Evolutionary conservation across 2,329 filamentous ascomycete genomes (phyloP).

Genomic region (Akanthomyces uredinophilus): DNA sequence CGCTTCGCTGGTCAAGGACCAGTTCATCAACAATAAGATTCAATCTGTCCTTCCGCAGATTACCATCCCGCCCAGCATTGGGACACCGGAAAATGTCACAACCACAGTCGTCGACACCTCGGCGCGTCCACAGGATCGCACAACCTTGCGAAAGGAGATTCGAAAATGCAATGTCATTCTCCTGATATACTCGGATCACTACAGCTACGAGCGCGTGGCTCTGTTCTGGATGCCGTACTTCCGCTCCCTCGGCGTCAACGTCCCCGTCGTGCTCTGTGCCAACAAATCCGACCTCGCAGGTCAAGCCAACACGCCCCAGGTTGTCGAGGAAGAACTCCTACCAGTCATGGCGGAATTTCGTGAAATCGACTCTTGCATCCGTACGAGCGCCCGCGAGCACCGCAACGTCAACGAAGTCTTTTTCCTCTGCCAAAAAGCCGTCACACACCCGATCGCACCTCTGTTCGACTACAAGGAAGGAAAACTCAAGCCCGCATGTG

Average conservation of each 20-base stretch:
- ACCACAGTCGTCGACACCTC: slow-evolving; percentile 98
- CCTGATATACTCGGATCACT: slow-evolving; percentile 95
- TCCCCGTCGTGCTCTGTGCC: slow-evolving; percentile 91
- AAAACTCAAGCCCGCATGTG: slow-evolving; percentile 79
- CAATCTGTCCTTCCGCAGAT: slow-evolving; percentile 91
- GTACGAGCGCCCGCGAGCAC: slow-evolving; percentile 86
- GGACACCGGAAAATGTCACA: slow-evolving; percentile 92
- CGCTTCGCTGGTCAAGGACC: slow-evolving; percentile 92
- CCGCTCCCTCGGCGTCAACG: slow-evolving; percentile 94
- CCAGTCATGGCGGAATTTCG: slow-evolving; percentile 98
- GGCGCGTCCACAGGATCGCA: slow-evolving; percentile 86
- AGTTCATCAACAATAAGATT: slow-evolving; percentile 93
- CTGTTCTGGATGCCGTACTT: slow-evolving; percentile 99
- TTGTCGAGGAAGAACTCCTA: slow-evolving; percentile 95
- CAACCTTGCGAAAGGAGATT: slow-evolving; percentile 85
- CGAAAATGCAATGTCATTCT: slow-evolving; percentile 96
- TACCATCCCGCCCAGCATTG: slow-evolving; percentile 87
- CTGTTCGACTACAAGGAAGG: slow-evolving; percentile 95
- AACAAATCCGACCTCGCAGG: slow-evolving; percentile 91
- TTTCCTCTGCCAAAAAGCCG: slow-evolving; percentile 96
- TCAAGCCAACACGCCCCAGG: slow-evolving; percentile 71
- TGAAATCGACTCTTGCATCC: slow-evolving; percentile 96
- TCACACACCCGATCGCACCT: slow-evolving; percentile 93
- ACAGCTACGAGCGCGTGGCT: slow-evolving; percentile 95
- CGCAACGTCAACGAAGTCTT: slow-evolving; percentile 95